Evolutionary conservation across 2,329 filamentous ascomycete species (phyloP), one percentile per base, ranked within the genome.

Genomic region (Fusarium pseudograminearum): DNA sequence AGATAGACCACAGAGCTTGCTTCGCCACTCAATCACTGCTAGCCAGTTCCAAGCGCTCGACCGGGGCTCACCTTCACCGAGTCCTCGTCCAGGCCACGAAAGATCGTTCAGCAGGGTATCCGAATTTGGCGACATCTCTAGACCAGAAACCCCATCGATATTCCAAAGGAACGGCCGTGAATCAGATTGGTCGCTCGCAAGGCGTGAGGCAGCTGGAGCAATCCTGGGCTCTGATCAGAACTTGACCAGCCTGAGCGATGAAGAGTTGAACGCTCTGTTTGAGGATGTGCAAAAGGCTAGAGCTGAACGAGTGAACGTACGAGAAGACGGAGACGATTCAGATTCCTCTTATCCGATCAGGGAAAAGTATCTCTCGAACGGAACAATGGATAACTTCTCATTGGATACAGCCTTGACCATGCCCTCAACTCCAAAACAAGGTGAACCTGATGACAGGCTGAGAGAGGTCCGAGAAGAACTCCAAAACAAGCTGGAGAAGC

Each of bases 291-390:
- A 98, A 78, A 90, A 90, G 70, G 93, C 93, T 9, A 88, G 95
- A 71, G 95, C 94, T 1, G 89, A 90, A 73, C 86, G 89, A 65
- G 93, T 93, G 56, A 87, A 84, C 61, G 86, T 82, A 7, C 89
- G 94, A 24, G 94, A 95, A 65, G 91, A 91, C 41, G 93, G 95
- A 58, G 95, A 98, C 59, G 96, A 98, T 77, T 89, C 90, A 56
- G 96, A 99, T 71, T 98, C 95, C 30, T 98, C 95, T 1, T 98
- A 94, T 76, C 91, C 93, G 3, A 85, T 94, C 31, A 87, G 96
- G 53, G 96, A 99, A 74, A 98, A 98, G 76, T 98, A 98, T 79
- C 88, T 97, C 83, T 98, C 94, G 4, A 96, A 92, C 57, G 95
- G 95, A 3, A 98, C 95, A 0, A 86, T 98, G 55, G 96, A 99